Percentiles rank a stretch among this genome's conserved stretches.
phyloP scores from a whole-genome alignment of 1,139 yeast species.

The Nakaseomyces glabratus region DNA sequence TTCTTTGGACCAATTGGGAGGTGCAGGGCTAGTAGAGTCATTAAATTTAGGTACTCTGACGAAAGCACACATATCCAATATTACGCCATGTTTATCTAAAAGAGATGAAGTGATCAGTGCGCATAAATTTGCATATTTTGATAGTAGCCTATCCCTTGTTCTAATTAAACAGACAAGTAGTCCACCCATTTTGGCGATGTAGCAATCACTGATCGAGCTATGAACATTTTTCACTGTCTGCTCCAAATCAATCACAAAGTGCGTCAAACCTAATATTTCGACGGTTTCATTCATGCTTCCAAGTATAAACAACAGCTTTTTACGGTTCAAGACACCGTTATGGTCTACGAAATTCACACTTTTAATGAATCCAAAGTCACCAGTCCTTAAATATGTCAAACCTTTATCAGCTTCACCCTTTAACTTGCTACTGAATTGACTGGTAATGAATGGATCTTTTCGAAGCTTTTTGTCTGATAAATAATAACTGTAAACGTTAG shows the following conservation, averaged over 20 bases:
- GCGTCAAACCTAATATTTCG: conserved; percentile 85
- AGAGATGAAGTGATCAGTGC: conserved; percentile 77
- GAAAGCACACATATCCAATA: conserved; percentile 81
- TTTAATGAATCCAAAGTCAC: conserved; percentile 88
- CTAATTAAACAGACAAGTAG: conserved; percentile 75
- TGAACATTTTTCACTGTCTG: conserved; percentile 63
- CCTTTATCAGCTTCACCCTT: conserved; percentile 48
- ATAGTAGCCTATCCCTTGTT: conserved; percentile 41
- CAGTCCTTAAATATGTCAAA: conserved; percentile 71
- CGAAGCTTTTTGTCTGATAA: conserved; percentile 28
- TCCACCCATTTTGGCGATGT: conserved; percentile 78
- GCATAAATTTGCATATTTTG: conserved; percentile 52
- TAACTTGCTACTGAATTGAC: conserved; percentile 50
- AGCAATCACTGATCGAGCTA: conserved; percentile 45
- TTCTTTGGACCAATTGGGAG: conserved; percentile 65
- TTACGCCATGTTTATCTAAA: conserved; percentile 71
- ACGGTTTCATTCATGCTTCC: conserved; percentile 85
- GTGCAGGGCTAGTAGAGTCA: conserved; percentile 40
- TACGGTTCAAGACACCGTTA: conserved; percentile 40
- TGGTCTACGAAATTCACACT: conserved; percentile 44
- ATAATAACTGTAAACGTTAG: conserved; percentile 57
- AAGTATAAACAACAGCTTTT: conserved; percentile 76
- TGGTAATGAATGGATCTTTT: conserved; percentile 34
- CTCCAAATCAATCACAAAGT: conserved; percentile 82
- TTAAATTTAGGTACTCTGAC: conserved; percentile 35